Conservation (phyloP, 805 yeast species). For the Torulaspora indica region DNA sequence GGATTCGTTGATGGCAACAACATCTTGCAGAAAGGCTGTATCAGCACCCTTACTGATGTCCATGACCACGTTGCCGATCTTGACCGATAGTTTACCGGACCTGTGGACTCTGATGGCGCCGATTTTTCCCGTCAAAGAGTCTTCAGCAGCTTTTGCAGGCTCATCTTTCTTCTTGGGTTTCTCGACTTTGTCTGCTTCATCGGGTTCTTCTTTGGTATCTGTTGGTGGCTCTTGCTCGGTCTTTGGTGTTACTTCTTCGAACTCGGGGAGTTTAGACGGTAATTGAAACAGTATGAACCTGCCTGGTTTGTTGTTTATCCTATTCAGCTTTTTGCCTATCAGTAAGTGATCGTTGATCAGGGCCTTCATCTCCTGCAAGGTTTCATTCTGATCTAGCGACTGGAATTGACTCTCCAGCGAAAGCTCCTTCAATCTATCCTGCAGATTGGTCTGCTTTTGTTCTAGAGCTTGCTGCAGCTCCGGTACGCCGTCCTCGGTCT, state of each 20-base stretch:
- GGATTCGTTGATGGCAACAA: slow-evolving; percentile 49
- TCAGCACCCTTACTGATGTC: slow-evolving; percentile 71
- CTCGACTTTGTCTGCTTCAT: slow-evolving; percentile 9
- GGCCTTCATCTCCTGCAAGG: slow-evolving; percentile 36
- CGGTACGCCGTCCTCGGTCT: slow-evolving; percentile 9
- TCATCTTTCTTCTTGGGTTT: slow-evolving; percentile 4
- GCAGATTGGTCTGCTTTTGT: slow-evolving; percentile 27
- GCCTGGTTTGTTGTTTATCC: slow-evolving; percentile 34
- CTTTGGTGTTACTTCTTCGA: slow-evolving; percentile 23
- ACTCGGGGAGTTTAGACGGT: slow-evolving; percentile 38
- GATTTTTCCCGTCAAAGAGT: slow-evolving; percentile 48
- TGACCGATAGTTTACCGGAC: slow-evolving; percentile 76
- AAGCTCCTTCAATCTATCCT: slow-evolving; percentile 30
- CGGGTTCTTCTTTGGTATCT: slow-evolving; percentile 7
- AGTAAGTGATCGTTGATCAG: slow-evolving; percentile 40
- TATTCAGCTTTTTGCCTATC: slow-evolving; percentile 30
- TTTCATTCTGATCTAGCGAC: slow-evolving; percentile 34
- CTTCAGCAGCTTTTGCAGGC: slow-evolving; percentile 6
- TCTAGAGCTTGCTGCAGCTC: slow-evolving; percentile 18
- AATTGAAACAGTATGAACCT: slow-evolving; percentile 39
- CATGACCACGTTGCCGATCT: slow-evolving; percentile 63
- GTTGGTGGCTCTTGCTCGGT: background rate
- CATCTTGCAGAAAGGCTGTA: slow-evolving; percentile 66
- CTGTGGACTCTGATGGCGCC: slow-evolving; percentile 74
- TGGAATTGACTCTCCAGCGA: slow-evolving; percentile 29